Conservation (phyloP, 805 yeast species). For the Debaryomyces maramus region DNA sequence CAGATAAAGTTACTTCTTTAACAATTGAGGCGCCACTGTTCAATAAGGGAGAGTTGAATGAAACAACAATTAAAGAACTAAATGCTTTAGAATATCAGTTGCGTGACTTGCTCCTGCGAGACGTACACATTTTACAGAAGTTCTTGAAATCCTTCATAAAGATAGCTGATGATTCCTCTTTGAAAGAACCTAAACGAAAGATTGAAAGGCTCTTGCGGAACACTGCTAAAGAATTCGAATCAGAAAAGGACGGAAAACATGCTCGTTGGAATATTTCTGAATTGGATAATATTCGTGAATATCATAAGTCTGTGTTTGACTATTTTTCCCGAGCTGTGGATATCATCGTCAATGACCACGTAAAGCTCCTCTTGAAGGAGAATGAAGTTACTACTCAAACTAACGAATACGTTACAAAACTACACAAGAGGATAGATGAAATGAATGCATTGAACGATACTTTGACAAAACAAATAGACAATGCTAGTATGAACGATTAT, state of each 20-base stretch:
- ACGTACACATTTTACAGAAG: conserved; percentile 48
- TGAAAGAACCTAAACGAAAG: conserved; percentile 57
- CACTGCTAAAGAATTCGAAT: neutral
- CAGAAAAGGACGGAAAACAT: conserved; percentile 13
- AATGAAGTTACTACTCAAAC: conserved; percentile 22
- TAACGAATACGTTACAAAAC: conserved; percentile 22
- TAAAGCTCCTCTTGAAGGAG: conserved; percentile 37
- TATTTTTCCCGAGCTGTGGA: conserved; percentile 63
- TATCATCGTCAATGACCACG: conserved; percentile 58
- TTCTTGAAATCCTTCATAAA: conserved; percentile 51
- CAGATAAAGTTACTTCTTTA: conserved; percentile 36
- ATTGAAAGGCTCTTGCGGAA: conserved; percentile 25
- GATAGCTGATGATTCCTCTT: conserved; percentile 57
- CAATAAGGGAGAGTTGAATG: conserved; percentile 4
- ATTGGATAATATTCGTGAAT: conserved; percentile 27
- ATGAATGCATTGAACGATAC: conserved; percentile 23
- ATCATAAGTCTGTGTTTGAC: conserved; percentile 47
- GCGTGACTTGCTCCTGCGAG: conserved; percentile 40
- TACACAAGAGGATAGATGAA: conserved; percentile 28
- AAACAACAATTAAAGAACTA: conserved; percentile 13
- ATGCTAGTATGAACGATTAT: conserved; percentile 4
- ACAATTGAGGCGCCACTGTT: conserved; percentile 15
- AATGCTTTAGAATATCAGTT: conserved; percentile 42
- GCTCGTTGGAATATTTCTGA: conserved; percentile 19
- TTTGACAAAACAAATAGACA: conserved; percentile 15